Evolutionary conservation across 208 protist genomes (phyloP).

Genomic region (Porcisia hertigi): DNA sequence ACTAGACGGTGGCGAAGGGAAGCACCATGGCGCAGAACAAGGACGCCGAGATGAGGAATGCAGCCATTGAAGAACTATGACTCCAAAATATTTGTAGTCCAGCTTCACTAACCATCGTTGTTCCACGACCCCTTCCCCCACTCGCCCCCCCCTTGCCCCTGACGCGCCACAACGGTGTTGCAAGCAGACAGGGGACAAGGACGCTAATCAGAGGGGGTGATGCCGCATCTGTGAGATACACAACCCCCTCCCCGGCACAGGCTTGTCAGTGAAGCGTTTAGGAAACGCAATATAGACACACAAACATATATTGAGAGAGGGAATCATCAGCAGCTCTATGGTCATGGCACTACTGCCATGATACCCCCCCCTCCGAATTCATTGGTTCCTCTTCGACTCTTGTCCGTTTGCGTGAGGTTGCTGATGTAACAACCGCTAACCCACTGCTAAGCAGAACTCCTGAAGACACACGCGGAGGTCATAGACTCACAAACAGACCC

Average conservation of each 20-base stretch:
- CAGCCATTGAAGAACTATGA: too few species aligned
- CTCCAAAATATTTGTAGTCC: too few species aligned
- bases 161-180: background rate
- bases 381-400: background rate
- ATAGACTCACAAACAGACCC: background rate
- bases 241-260: background rate
- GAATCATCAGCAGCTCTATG: background rate
- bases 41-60: background rate
- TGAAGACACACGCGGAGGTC: background rate
- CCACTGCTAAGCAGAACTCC: background rate
- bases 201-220: background rate
- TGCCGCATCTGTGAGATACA: background rate
- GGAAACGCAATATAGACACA: too few species aligned
- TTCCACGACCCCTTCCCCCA: background rate
- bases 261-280: background rate
- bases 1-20: background rate
- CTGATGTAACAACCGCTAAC: background rate
- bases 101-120: background rate
- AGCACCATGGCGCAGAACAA: background rate
- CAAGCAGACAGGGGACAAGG: background rate
- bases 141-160: background rate
- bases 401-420: background rate
- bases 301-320: background rate
- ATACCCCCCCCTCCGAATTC: too few species aligned
- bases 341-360: background rate